These are phyloP conservation scores for Aquilaria agallochum DNA, from an alignment of 441 rosid species.

Conservation along the genomic window DNA sequence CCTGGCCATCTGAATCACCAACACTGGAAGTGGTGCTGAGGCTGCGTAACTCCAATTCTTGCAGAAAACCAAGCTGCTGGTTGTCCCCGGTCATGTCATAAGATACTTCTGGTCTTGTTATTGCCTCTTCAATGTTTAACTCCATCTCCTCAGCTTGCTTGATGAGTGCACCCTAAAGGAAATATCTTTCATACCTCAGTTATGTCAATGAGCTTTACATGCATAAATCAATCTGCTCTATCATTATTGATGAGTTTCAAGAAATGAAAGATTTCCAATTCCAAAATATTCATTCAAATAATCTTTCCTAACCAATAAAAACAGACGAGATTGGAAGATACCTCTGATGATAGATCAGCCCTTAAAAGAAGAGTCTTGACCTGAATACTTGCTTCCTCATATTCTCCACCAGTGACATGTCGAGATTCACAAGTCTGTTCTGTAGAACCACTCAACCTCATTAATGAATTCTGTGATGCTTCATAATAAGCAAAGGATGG, in stretches of 20 bases:
- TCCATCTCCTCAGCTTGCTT: slow-evolving; percentile 32
- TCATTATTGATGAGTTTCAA: too few relatives aligned
- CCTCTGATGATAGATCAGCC: slow-evolving; percentile 39
- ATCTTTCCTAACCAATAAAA: too few relatives aligned
- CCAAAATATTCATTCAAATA: too few relatives aligned
- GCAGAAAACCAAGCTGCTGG: slow-evolving; percentile 21
- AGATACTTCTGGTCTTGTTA: slow-evolving; percentile 17
- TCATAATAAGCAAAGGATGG: slow-evolving; percentile 29
- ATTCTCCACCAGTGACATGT: slow-evolving; percentile 30
- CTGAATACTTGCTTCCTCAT: slow-evolving; percentile 25
- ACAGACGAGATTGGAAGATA: slow-evolving; percentile 14
- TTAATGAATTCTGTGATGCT: slow-evolving; percentile 29
- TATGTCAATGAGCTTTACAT: slow-evolving; percentile 16
- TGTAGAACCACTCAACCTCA: slow-evolving; percentile 20
- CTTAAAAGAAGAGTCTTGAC: slow-evolving; percentile 25
- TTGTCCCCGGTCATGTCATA: slow-evolving; percentile 16
- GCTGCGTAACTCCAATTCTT: slow-evolving; percentile 26
- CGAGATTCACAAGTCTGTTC: slow-evolving; percentile 29
- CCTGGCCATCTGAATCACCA: slow-evolving; percentile 23
- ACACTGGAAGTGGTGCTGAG: slow-evolving; percentile 22
- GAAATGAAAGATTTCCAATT: too few relatives aligned
- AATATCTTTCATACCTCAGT: slow-evolving; percentile 29
- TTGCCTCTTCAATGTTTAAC: slow-evolving; percentile 22
- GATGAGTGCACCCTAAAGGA: slow-evolving; percentile 43
- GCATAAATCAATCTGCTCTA: too few relatives aligned